Evolutionary conservation across 192 early-diverging fungal species (phyloP), one percentile per base, ranked within the genome.

Genomic region (Coemansia sp.): DNA sequence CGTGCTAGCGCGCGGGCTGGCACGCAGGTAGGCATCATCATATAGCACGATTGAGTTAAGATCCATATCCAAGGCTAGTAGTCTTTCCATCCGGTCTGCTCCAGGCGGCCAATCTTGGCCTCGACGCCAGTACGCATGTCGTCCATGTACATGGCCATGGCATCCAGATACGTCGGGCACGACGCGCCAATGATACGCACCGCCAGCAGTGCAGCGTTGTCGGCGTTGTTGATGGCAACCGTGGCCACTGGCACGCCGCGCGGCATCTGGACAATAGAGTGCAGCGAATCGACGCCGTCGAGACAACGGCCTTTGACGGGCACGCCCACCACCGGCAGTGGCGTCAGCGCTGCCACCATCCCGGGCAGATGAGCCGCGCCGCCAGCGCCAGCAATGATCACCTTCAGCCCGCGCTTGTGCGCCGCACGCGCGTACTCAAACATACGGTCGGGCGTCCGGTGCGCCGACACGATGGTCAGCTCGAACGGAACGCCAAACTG

Each of bases 191-290:
- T 67, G 29, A 94, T 94, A 26, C 94, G 82, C 20, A 96, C 80
- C 1, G 94, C 96, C 54, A 99, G 68, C 27, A 99, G 67, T 8
- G 88, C 96, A 4, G 94, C 96, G 42, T 99, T 99, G 43, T 87
- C 90, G 27, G 92, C 83, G 71, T 99, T 99, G 67, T 96, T 92
- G 63, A 99, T 96, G 12, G 96, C 96, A 4, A 99, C 93, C 5
- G 96, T 99, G 2, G 96, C 96, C 2, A 99, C 96, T 4, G 96
- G 96, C 20, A 99, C 84, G 36, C 96, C 96, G 38, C 96, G 88
- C 41, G 96, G 96, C 96, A 99, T 99, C 72, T 99, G 96, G 13
- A 98, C 94, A 61, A 99, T 99, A 28, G 91, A 94, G 48, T 94
- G 83, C 41, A 99, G 72, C 22, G 96, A 99, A 60, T 99, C 96